A percentile compares a stretch with the other conserved stretches of the same genome.
Evolutionary conservation across 2,329 filamentous ascomycete species (phyloP).

Genomic region (Colletotrichum spaethianum): DNA sequence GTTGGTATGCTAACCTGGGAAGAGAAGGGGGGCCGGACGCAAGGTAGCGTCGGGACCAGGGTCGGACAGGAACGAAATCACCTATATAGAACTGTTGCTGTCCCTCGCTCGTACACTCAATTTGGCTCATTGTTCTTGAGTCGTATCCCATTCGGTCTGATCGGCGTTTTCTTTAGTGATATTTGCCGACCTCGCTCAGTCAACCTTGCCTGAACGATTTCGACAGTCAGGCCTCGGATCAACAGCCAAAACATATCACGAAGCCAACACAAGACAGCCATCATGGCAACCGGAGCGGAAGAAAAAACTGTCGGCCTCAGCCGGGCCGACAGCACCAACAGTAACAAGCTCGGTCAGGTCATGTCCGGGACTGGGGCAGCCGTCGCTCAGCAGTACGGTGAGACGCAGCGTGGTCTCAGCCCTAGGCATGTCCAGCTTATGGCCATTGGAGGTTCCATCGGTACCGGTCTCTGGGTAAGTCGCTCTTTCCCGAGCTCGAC

Average conservation of each 20-base stretch:
- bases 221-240: constrained; percentile 9
- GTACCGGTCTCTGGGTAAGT: constrained; percentile 58
- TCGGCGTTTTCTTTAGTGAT: constrained; percentile 14
- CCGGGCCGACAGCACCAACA: constrained; percentile 38
- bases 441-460: constrained; percentile 64
- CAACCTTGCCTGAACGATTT: not conserved
- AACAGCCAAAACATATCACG: not conserved
- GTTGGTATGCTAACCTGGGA: constrained; percentile 19
- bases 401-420: constrained; percentile 52
- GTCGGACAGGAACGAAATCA: constrained; percentile 3
- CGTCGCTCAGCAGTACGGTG: constrained; percentile 46
- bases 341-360: constrained; percentile 39
- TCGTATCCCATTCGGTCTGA: constrained; percentile 20
- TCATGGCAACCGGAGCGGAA: constrained; percentile 35
- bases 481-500: not conserved
- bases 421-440: constrained; percentile 64
- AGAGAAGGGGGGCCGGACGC: constrained; percentile 10
- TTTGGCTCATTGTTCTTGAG: not conserved
- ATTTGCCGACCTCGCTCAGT: constrained; percentile 16
- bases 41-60: constrained; percentile 15
- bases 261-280: constrained; percentile 3
- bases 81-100: constrained; percentile 24
- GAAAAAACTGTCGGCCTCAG: constrained; percentile 39
- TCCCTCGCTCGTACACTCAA: constrained; percentile 1
- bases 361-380: constrained; percentile 28